These are phyloP conservation scores for Coniosporium apollinis DNA, from an alignment of 495 filamentous ascomycete species.

Conservation along the genomic window DNA sequence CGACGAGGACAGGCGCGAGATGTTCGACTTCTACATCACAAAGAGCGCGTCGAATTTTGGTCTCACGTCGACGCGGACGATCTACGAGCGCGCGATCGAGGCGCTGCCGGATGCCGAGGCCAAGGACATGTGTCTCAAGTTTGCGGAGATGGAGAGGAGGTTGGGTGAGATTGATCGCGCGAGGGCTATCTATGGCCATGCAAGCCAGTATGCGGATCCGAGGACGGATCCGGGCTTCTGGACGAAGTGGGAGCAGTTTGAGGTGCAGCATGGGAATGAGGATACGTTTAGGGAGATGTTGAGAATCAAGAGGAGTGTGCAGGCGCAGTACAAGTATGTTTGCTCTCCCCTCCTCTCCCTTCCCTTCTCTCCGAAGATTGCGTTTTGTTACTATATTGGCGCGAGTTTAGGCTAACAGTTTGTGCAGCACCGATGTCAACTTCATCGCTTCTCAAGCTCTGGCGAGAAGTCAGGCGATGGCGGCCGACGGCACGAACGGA, in stretches of 20 bases:
- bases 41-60: conserved; percentile 98
- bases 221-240: conserved; percentile 79
- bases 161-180: conserved; percentile 95
- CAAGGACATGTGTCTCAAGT: conserved; percentile 96
- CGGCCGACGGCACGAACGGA: conserved; percentile 21
- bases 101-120: conserved; percentile 88
- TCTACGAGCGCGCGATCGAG: conserved; percentile 90
- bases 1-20: conserved; percentile 86
- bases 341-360: neutral
- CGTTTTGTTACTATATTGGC: neutral
- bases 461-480: conserved; percentile 48
- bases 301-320: conserved; percentile 89
- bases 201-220: conserved; percentile 93
- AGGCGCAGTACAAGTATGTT: conserved; percentile 81
- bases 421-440: conserved; percentile 71
- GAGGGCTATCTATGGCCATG: conserved; percentile 88
- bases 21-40: conserved; percentile 99
- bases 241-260: conserved; percentile 93
- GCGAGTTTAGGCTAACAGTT: conserved; percentile 5
- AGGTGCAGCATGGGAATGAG: conserved; percentile 94
- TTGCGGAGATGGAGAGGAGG: conserved; percentile 94
- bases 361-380: too few relatives aligned
- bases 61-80: conserved; percentile 82
- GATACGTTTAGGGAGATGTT: conserved; percentile 99
- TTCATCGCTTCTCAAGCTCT: conserved; percentile 95